Percentiles rank a stretch among this genome's conserved stretches.
phyloP scores from a whole-genome alignment of 164 flowering plant genomes.

The Magnolia sinica region DNA sequence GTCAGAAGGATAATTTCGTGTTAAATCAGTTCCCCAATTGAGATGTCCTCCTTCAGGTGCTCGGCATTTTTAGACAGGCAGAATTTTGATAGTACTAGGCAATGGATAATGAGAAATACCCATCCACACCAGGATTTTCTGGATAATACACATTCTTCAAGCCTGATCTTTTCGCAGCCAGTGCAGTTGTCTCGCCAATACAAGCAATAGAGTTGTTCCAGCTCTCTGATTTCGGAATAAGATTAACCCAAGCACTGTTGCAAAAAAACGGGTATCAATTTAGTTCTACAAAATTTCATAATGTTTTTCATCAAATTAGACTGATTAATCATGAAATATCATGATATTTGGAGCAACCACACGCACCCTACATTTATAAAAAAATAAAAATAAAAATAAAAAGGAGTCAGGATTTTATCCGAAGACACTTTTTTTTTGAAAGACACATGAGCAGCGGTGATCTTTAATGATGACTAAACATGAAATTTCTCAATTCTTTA shows the following conservation, averaged over 20 bases:
- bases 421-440: too few species aligned
- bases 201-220: slow-evolving; percentile 84
- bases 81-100: background rate
- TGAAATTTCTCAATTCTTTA: too few species aligned
- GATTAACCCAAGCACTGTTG: slow-evolving; percentile 76
- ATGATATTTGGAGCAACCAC: background rate
- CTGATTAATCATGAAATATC: background rate
- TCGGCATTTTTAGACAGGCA: background rate
- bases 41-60: background rate
- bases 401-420: too few species aligned
- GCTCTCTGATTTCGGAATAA: slow-evolving; percentile 40
- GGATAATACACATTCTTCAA: slow-evolving; percentile 71
- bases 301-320: too few species aligned
- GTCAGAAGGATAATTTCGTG: background rate
- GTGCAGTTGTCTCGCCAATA: slow-evolving; percentile 93
- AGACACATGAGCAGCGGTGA: too few species aligned
- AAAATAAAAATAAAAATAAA: too few species aligned
- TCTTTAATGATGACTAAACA: too few species aligned
- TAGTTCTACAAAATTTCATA: background rate
- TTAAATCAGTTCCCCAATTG: background rate
- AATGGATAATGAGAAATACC: slow-evolving; percentile 41
- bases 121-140: slow-evolving; percentile 80
- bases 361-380: too few species aligned
- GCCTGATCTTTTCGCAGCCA: slow-evolving; percentile 72
- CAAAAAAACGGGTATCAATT: background rate